Base-by-base conservation (phyloP, 306 rosid genomes). In the Lathyrus aphaca region DNA sequence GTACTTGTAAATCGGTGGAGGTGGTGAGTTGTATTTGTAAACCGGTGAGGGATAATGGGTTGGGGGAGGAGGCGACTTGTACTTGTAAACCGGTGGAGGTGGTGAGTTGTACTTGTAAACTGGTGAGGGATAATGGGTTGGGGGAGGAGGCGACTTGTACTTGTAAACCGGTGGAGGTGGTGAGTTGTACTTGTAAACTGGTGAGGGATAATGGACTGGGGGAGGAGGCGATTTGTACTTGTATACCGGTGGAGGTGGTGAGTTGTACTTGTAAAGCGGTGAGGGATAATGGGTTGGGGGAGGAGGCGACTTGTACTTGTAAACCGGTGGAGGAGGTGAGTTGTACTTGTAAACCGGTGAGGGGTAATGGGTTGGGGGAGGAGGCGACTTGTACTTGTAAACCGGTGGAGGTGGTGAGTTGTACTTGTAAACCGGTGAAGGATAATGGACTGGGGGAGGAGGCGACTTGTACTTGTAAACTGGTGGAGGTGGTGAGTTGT, bases 41-140 rank as follows among this genome's bases (percentile, higher is more conserved):
- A 96, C 94, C 23, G 92, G 95, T 8, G 85, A 43, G 6, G 96
- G 90, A 30, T 30, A 5, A 30, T 30, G 35, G 35, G 5, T 1
- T 0, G 88, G 86, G 3, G 92, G 93, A 0, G 93, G 89, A 0
- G 90, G 81, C 0, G 79, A 68, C 0, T 63, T 63, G 6, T 63
- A 73, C 0, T 35, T 10, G 5, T 81, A 76, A 32, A 32, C 37
- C 2, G 29, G 66, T 6, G 83, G 12, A 19, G 61, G 61, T 6
- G 64, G 42, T n/a, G 64, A 49, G 5, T 48, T 48, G 1, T 48
- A 37, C 3, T 58, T 58, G 5, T 58, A 58, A 1, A 7, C 14
- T 2, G 12, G 19, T 5, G 63, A 11, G 27, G 0, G 27, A 21
- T 38, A 9, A 9, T n/a, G 53, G 7, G 1, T 8, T 6, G 57